These are phyloP conservation scores for Macroventuria anomochaeta DNA, from an alignment of 2,329 filamentous ascomycete genomes.

Conservation along the genomic window DNA sequence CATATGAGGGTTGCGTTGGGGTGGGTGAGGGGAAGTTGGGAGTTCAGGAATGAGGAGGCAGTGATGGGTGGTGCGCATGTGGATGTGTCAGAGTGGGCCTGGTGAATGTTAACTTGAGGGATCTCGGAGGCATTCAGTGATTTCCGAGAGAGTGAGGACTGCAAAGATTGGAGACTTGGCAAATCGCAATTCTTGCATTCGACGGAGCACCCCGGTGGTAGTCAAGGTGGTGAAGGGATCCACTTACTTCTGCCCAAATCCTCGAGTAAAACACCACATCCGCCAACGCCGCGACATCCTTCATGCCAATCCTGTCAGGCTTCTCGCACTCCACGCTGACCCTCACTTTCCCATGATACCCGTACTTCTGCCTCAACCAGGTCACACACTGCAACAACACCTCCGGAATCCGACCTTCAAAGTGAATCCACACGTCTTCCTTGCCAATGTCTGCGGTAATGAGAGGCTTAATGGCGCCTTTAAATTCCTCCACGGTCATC, in stretches of 20 bases:
- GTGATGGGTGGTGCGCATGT: background rate
- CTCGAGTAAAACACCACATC: conserved; percentile 78
- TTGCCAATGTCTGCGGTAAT: background rate
- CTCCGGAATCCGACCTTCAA: conserved; percentile 73
- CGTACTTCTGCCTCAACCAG: conserved; percentile 54
- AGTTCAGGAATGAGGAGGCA: conserved; percentile 43
- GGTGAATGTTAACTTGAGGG: background rate
- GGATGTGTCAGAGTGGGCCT: background rate
- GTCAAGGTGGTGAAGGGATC: background rate
- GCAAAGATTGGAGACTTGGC: too few species aligned
- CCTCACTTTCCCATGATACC: conserved; percentile 50
- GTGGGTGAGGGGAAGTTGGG: conserved; percentile 28
- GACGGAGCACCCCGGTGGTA: background rate
- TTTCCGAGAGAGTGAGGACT: too few species aligned
- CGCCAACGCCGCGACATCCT: conserved; percentile 65
- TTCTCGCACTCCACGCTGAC: conserved; percentile 78
- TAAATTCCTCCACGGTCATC: conserved; percentile 70
- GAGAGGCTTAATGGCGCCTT: conserved; percentile 51
- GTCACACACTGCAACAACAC: conserved; percentile 66
- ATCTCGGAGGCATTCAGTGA: too few species aligned
- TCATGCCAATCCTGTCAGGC: conserved; percentile 66
- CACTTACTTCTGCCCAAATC: conserved; percentile 66
- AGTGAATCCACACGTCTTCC: conserved; percentile 68
- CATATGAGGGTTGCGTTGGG: conserved; percentile 59
- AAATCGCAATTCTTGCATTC: too few species aligned